Conservation (phyloP, 1,139 yeast genomes). For the Waltiozyma solani region DNA sequence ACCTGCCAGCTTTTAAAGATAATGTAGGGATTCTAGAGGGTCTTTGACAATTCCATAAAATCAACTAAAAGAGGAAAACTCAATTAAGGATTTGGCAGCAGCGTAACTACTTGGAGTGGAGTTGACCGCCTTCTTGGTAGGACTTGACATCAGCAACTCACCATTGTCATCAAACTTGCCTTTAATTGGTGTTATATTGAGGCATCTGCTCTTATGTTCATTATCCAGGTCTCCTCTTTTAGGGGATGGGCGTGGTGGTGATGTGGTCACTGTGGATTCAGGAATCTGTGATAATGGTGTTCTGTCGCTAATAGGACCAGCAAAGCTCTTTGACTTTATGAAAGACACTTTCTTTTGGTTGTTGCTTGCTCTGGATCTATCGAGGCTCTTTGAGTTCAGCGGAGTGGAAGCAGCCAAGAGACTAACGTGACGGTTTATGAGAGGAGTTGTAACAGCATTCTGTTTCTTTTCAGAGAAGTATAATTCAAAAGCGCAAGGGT, state of each 20-base stretch:
- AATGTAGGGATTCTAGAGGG: background rate
- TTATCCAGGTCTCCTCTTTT: slow-evolving; percentile 15
- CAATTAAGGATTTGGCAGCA: slow-evolving; percentile 36
- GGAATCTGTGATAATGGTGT: background rate
- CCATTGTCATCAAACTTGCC: slow-evolving; percentile 14
- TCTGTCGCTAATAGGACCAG: background rate
- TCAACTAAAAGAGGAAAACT: slow-evolving; percentile 19
- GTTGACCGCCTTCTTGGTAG: slow-evolving; percentile 21
- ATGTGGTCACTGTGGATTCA: background rate
- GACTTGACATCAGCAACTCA: slow-evolving; percentile 24
- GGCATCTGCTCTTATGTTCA: slow-evolving; percentile 4
- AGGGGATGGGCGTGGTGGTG: slow-evolving; percentile 2
- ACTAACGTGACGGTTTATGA: slow-evolving; percentile 14
- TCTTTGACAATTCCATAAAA: slow-evolving; percentile 1
- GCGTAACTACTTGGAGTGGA: slow-evolving; percentile 38
- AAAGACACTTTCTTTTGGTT: slow-evolving; percentile 11
- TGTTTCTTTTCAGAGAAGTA: background rate
- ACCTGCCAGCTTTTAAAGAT: too few species aligned
- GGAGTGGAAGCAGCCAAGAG: slow-evolving; percentile 28
- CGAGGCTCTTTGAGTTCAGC: slow-evolving; percentile 7
- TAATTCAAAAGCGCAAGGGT: background rate
- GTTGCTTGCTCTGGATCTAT: slow-evolving; percentile 2
- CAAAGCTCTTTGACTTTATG: slow-evolving; percentile 6
- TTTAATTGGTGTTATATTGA: slow-evolving; percentile 16
- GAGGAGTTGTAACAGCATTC: background rate